Evolutionary conservation across 1,139 yeast genomes (phyloP).

Genomic region (Eremothecium sinecaudum): DNA sequence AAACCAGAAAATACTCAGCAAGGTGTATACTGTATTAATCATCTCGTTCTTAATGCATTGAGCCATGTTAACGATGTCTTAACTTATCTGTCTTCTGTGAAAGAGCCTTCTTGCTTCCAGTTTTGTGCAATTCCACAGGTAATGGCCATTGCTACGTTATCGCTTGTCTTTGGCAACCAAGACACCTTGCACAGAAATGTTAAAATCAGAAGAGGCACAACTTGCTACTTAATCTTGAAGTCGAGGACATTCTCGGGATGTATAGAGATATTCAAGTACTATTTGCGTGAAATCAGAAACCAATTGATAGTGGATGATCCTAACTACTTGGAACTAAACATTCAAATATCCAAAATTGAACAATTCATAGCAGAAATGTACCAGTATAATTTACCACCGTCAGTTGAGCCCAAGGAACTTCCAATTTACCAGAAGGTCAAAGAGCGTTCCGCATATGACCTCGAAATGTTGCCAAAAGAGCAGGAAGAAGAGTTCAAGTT

Average conservation of each 20-base stretch:
- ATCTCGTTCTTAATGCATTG: constrained; percentile 71
- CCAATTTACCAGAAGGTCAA: constrained; percentile 33
- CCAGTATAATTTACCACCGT: constrained; percentile 44
- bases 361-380: constrained; percentile 71
- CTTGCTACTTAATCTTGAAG: constrained; percentile 65
- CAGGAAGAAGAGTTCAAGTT: constrained; percentile 27
- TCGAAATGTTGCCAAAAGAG: constrained; percentile 19
- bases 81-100: constrained; percentile 63
- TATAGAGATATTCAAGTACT: constrained; percentile 61
- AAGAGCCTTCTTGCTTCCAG: constrained; percentile 75
- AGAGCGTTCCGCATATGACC: constrained; percentile 29
- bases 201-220: constrained; percentile 88
- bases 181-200: constrained; percentile 60
- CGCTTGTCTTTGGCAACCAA: constrained; percentile 75
- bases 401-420: constrained; percentile 36
- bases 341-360: constrained; percentile 79
- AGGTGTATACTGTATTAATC: constrained; percentile 71
- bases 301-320: constrained; percentile 76
- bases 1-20: constrained; percentile 38
- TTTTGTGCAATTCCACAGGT: constrained; percentile 98
- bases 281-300: constrained; percentile 68
- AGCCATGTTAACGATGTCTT: constrained; percentile 71
- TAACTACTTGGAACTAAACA: constrained; percentile 73
- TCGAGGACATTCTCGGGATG: constrained; percentile 72
- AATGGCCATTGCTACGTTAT: constrained; percentile 94